Conservation (phyloP, 495 filamentous ascomycete species). For the Neurospora hispaniola region DNA sequence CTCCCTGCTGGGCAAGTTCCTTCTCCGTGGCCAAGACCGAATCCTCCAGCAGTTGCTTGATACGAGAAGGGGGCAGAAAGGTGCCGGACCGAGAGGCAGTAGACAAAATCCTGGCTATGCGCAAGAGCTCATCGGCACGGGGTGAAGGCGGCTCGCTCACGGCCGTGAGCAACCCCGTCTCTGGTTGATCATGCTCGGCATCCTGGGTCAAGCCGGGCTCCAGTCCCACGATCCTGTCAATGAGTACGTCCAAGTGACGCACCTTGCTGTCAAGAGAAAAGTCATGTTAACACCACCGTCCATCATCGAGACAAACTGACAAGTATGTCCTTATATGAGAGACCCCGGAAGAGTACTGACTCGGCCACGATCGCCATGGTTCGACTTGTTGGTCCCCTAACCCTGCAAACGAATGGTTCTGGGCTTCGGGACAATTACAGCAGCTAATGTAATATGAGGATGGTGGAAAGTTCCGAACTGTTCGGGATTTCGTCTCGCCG, state of each 20-base stretch:
- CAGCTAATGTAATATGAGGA: neutral
- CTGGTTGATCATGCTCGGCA: slow-evolving; percentile 3
- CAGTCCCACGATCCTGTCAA: slow-evolving; percentile 54
- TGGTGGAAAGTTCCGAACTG: neutral
- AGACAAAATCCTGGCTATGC: slow-evolving; percentile 57
- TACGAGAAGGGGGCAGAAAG: slow-evolving; percentile 38
- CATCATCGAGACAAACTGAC: neutral
- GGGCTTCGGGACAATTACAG: neutral
- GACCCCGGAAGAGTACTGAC: slow-evolving; percentile 34
- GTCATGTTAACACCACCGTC: neutral
- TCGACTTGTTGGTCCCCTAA: neutral
- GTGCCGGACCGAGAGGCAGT: slow-evolving; percentile 47
- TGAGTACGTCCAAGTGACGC: slow-evolving; percentile 61
- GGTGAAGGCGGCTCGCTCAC: slow-evolving; percentile 21
- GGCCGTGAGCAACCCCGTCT: slow-evolving; percentile 2
- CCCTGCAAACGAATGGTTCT: neutral
- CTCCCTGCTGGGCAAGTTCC: slow-evolving; percentile 7
- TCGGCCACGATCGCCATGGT: slow-evolving; percentile 58
- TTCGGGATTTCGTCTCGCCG: neutral
- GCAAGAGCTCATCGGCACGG: slow-evolving; percentile 44
- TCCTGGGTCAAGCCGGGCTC: slow-evolving; percentile 17
- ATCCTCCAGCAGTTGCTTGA: slow-evolving; percentile 49
- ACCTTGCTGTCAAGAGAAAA: slow-evolving; percentile 51
- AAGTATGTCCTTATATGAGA: neutral
- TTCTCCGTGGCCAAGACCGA: slow-evolving; percentile 31